phyloP scores from a whole-genome alignment of 306 rosid genomes.

The Phaseolus lunatus region DNA sequence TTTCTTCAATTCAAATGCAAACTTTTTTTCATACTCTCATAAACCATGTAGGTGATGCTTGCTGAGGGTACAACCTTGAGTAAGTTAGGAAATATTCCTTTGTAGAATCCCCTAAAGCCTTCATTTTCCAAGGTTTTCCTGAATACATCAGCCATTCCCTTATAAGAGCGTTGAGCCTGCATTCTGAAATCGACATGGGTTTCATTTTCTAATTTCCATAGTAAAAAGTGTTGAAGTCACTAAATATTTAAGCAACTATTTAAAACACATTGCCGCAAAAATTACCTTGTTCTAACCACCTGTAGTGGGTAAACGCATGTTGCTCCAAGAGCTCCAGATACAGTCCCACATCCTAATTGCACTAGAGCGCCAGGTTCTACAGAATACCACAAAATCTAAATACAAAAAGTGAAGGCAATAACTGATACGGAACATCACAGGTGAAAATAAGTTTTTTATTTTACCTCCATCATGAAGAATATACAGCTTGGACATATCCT shows the following conservation, averaged over 20 bases:
- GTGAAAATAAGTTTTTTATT: slow-evolving; percentile 45
- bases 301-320: slow-evolving; percentile 96
- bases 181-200: slow-evolving; percentile 63
- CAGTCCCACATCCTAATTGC: slow-evolving; percentile 93
- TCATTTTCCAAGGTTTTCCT: slow-evolving; percentile 78
- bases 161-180: slow-evolving; percentile 82
- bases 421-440: slow-evolving; percentile 44
- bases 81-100: slow-evolving; percentile 89
- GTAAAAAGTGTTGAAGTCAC: slow-evolving; percentile 33
- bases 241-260: slow-evolving; percentile 32
- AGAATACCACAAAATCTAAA: slow-evolving; percentile 48
- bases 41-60: slow-evolving; percentile 92
- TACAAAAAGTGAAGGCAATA: slow-evolving; percentile 37
- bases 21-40: slow-evolving; percentile 82
- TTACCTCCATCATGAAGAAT: slow-evolving; percentile 81
- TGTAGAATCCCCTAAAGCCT: slow-evolving; percentile 88
- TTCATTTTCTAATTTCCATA: slow-evolving; percentile 37
- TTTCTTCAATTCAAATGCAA: slow-evolving; percentile 75
- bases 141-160: slow-evolving; percentile 89
- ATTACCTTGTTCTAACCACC: slow-evolving; percentile 91
- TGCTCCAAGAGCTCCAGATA: slow-evolving; percentile 96
- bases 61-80: slow-evolving; percentile 98
- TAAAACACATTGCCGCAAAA: slow-evolving; percentile 3
- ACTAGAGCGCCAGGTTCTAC: slow-evolving; percentile 91
- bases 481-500: slow-evolving; percentile 86